A percentile compares a stretch with the other conserved stretches of the same genome.
These are phyloP conservation scores for Aspergillus hancockii DNA, from an alignment of 495 filamentous ascomycete genomes.

Conservation along the genomic window DNA sequence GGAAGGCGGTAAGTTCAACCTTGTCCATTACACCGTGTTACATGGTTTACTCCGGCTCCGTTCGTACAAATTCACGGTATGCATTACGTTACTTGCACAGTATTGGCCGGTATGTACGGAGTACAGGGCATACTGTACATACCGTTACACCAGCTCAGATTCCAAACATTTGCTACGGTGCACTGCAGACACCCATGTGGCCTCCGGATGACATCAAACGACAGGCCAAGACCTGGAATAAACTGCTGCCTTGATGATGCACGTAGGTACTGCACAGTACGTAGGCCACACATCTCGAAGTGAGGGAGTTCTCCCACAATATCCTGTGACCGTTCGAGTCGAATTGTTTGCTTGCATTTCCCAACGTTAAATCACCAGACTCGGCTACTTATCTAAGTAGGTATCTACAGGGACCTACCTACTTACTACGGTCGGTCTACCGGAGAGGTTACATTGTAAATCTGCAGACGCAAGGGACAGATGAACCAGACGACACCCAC, in stretches of 20 bases:
- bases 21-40: slow-evolving; percentile 15
- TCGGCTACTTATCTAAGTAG: too few species aligned
- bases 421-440: too few species aligned
- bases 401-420: too few species aligned
- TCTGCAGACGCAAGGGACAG: not conserved
- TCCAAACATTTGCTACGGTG: not conserved
- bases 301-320: too few species aligned
- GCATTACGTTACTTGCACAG: not conserved
- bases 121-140: too few species aligned
- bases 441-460: too few species aligned
- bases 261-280: too few species aligned
- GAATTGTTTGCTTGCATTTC: too few species aligned
- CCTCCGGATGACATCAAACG: not conserved
- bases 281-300: too few species aligned
- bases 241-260: not conserved
- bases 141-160: too few species aligned
- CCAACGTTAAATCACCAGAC: too few species aligned
- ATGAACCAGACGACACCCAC: not conserved
- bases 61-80: not conserved
- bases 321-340: too few species aligned
- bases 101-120: not conserved
- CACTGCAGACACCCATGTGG: slow-evolving; percentile 5
- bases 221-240: not conserved
- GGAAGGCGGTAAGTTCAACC: slow-evolving; percentile 18
- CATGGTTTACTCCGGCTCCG: not conserved